Evolutionary conservation across 257 asterid species (phyloP).

Genomic region (Solanum raphanifolium): DNA sequence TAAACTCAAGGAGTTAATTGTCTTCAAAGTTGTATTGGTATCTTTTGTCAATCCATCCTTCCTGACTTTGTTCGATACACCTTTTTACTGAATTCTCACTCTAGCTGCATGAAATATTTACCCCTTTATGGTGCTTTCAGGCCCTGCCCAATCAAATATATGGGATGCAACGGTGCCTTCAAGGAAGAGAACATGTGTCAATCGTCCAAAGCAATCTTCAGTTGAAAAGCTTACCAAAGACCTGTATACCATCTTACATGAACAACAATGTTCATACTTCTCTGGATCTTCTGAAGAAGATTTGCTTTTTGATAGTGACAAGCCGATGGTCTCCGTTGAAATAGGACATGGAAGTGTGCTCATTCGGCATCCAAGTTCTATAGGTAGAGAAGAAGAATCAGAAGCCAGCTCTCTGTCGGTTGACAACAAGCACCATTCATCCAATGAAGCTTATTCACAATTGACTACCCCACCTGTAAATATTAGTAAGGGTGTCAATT

Average conservation of each 20-base stretch:
- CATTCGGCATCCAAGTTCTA: slow-evolving; percentile 76
- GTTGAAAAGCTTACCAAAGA: slow-evolving; percentile 88
- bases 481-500: slow-evolving; percentile 21
- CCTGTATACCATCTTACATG: slow-evolving; percentile 80
- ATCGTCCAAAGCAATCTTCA: slow-evolving; percentile 74
- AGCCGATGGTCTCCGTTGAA: slow-evolving; percentile 96
- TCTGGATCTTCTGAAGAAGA: slow-evolving; percentile 89
- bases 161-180: slow-evolving; percentile 88
- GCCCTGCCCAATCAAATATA: slow-evolving; percentile 59
- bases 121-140: slow-evolving; percentile 28
- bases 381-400: slow-evolving; percentile 84
- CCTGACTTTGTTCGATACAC: not conserved
- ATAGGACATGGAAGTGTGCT: slow-evolving; percentile 98
- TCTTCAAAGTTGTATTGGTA: not conserved
- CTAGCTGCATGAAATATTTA: not conserved
- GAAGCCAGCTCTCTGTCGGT: slow-evolving; percentile 94
- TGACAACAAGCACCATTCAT: slow-evolving; percentile 51
- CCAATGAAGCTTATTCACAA: slow-evolving; percentile 38
- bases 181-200: slow-evolving; percentile 74
- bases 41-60: not conserved
- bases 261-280: slow-evolving; percentile 70
- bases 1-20: not conserved
- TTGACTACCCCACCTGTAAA: slow-evolving; percentile 33
- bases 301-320: slow-evolving; percentile 74
- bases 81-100: not conserved